Base-by-base conservation (phyloP, 768 basidiomycete genomes). In the Harrya chromipes region DNA sequence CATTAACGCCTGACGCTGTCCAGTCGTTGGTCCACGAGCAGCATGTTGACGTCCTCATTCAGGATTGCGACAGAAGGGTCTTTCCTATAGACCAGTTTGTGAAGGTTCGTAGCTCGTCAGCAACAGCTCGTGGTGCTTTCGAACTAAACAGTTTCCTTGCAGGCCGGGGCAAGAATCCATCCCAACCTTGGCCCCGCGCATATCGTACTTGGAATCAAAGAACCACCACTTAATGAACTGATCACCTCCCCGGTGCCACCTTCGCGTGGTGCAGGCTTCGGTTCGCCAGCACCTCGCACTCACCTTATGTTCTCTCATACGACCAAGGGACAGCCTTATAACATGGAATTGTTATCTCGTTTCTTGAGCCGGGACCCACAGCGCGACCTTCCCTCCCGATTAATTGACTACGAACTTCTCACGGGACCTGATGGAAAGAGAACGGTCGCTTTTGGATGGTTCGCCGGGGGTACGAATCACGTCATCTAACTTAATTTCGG, bases 251-350 rank as follows among this genome's bases (percentile, higher is more conserved):
- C 78, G 19, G 58, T 76, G 19, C 57, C 60, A 17, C 64, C 70
- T 31, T 65, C 27, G 14, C 46, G 36, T 23, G 17, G 38, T 40
- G 57, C 61, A 11, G 40, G 43, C 23, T 34, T 52, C 49, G 48
- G 40, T 47, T 53, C 49, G 35, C 56, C 56, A 4, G 62, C 72
- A 31, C 68, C 78, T 11, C 80, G 87, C 27, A 92, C 85, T 1
- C 85, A 94, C 58, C 68, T 94, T 47, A 92, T 94, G 84, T 95
- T 97, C 76, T 92, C 88, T 26, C 93, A 94, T 64, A 94, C 93
- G 0, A 80, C 81, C 47, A 95, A 94, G 66, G 89, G 88, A 0
- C 90, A 95, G 67, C 66, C 74, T 6, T 94, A 94, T 69, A 97
- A 95, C 59, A 89, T 85, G 62, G 80, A 84, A 0, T 71, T 97